Evolutionary conservation across 768 basidiomycete genomes (phyloP).

Genomic region (Calocybe gangraenosa): DNA sequence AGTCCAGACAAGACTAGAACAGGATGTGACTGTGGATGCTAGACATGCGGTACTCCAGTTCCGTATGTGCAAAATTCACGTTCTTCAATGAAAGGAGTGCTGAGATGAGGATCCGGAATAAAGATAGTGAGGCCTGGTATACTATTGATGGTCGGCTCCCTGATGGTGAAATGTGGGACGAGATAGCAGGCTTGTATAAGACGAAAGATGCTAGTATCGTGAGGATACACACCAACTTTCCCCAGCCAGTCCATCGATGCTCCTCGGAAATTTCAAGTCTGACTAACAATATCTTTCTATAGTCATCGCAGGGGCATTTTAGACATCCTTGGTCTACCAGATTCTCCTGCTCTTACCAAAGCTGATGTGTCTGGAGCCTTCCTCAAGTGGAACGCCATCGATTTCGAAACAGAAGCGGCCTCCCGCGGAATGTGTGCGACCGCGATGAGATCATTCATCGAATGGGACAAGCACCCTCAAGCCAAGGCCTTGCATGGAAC

Average conservation of each 20-base stretch:
- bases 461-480: conserved; percentile 50
- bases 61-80: conserved; percentile 33
- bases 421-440: conserved; percentile 43
- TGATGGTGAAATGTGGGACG: conserved; percentile 36
- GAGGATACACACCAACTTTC: conserved; percentile 61
- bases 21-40: conserved; percentile 48
- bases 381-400: conserved; percentile 35
- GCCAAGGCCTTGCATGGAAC: conserved; percentile 33
- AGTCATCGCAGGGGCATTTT: conserved; percentile 53
- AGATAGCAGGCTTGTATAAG: conserved; percentile 47
- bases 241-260: conserved; percentile 38
- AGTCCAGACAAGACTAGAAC: conserved; percentile 40
- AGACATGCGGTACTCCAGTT: conserved; percentile 55
- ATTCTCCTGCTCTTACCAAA: conserved; percentile 25
- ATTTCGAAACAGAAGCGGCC: conserved; percentile 46
- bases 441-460: conserved; percentile 41
- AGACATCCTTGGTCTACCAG: conserved; percentile 35
- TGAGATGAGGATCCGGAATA: background rate
- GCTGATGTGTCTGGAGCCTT: conserved; percentile 36
- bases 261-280: background rate
- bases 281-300: background rate
- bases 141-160: conserved; percentile 35
- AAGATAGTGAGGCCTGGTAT: conserved; percentile 48
- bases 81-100: background rate
- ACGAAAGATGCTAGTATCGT: conserved; percentile 49